Evolutionary conservation across 257 asterid species (phyloP).

Genomic region (Solanum pimpinellifolium): DNA sequence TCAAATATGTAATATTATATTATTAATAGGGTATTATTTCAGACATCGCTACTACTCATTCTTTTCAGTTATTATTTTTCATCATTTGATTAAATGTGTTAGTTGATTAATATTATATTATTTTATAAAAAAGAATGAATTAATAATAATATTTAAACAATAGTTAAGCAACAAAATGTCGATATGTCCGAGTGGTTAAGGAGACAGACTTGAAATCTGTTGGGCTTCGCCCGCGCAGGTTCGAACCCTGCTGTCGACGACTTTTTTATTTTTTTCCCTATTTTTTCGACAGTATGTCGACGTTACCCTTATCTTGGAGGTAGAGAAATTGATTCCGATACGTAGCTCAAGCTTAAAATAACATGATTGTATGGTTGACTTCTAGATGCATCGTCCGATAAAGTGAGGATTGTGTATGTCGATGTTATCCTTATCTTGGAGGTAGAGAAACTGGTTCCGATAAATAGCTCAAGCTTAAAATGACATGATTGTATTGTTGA

Average conservation of each 20-base stretch:
- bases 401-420: background rate
- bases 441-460: too few species aligned
- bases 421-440: too few species aligned
- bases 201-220: constrained; percentile 92
- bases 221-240: background rate
- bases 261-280: fast-evolving
- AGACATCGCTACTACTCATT: background rate
- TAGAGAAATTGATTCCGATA: too few species aligned
- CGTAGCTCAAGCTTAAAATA: too few species aligned
- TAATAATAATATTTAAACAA: background rate
- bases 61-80: background rate
- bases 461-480: too few species aligned
- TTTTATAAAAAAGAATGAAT: background rate
- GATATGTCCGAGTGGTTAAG: constrained; percentile 97
- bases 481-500: too few species aligned
- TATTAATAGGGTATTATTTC: too few species aligned
- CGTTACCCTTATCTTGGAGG: too few species aligned
- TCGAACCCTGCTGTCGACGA: background rate
- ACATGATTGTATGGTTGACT: background rate
- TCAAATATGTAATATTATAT: background rate
- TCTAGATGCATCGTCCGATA: background rate
- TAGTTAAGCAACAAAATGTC: background rate
- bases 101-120: background rate
- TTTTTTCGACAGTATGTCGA: too few species aligned
- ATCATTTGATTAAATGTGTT: background rate